A percentile compares a stretch with the other conserved stretches of the same genome.
Conservation (phyloP, 1,284 basidiomycete genomes). For the Cryptococcus sp. region DNA sequence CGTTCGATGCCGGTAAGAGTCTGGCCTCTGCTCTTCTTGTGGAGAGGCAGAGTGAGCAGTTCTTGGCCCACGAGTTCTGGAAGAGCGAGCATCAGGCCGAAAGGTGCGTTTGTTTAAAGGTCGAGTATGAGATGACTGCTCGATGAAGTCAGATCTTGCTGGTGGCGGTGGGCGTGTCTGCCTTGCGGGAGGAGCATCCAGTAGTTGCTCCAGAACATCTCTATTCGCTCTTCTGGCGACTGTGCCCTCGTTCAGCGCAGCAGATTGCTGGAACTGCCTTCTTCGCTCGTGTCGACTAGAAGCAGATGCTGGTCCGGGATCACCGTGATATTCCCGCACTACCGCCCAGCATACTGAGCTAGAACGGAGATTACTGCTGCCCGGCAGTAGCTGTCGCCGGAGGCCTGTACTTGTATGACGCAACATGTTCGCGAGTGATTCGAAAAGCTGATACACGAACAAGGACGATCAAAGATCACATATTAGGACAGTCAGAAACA, state of each 20-base stretch:
- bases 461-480: too few relatives aligned
- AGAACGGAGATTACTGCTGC: too few relatives aligned
- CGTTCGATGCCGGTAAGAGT: neutral
- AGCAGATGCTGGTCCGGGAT: slow-evolving; percentile 26
- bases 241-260: slow-evolving; percentile 1
- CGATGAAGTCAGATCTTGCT: too few relatives aligned
- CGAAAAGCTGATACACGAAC: neutral
- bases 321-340: slow-evolving; percentile 22
- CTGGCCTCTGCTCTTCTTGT: neutral
- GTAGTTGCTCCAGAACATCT: neutral
- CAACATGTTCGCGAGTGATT: neutral
- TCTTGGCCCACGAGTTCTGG: too few relatives aligned
- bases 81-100: too few relatives aligned
- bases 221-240: neutral
- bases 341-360: neutral
- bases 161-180: too few relatives aligned
- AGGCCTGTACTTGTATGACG: neutral
- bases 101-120: too few relatives aligned
- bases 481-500: neutral
- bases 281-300: slow-evolving; percentile 13
- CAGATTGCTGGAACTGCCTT: neutral
- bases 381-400: too few relatives aligned
- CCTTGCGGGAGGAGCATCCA: neutral
- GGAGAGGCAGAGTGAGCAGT: too few relatives aligned
- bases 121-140: too few relatives aligned